A percentile compares a stretch with the other conserved stretches of the same genome.
Evolutionary conservation across 2,329 filamentous ascomycete species (phyloP).

Genomic region (Fusarium zealandicum): DNA sequence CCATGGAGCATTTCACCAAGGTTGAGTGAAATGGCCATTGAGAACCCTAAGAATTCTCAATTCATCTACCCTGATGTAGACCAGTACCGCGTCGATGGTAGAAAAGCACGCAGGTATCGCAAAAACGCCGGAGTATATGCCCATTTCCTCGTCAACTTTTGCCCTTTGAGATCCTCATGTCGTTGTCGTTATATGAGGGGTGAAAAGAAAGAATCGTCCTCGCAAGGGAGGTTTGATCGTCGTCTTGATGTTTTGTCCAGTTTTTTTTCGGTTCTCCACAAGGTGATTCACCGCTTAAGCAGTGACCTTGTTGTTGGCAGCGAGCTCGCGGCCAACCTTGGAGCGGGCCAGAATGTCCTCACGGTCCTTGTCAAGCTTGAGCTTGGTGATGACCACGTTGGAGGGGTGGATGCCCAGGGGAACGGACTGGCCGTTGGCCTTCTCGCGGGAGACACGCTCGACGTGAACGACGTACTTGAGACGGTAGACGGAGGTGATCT

Average conservation of each 20-base stretch:
- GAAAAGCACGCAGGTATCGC: constrained; percentile 41
- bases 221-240: constrained; percentile 32
- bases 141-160: constrained; percentile 46
- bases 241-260: constrained; percentile 26
- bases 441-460: constrained; percentile 96
- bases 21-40: constrained; percentile 75
- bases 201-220: constrained; percentile 33
- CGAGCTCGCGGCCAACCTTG: constrained; percentile 79
- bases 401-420: constrained; percentile 93
- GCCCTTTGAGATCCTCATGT: constrained; percentile 26
- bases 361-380: constrained; percentile 97
- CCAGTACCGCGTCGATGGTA: constrained; percentile 41
- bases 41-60: constrained; percentile 57
- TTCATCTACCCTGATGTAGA: constrained; percentile 52
- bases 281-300: constrained; percentile 49
- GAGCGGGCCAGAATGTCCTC: constrained; percentile 88
- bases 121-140: constrained; percentile 52
- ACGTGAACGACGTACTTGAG: constrained; percentile 98
- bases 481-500: constrained; percentile 97
- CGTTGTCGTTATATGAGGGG: not conserved
- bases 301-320: constrained; percentile 74
- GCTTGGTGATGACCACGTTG: constrained; percentile 98
- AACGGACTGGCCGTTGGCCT: constrained; percentile 95
- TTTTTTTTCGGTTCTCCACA: constrained; percentile 28
- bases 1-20: constrained; percentile 76